These are phyloP conservation scores for Apiospora kogelbergensis DNA, from an alignment of 2,329 filamentous ascomycete species.

Conservation along the genomic window DNA sequence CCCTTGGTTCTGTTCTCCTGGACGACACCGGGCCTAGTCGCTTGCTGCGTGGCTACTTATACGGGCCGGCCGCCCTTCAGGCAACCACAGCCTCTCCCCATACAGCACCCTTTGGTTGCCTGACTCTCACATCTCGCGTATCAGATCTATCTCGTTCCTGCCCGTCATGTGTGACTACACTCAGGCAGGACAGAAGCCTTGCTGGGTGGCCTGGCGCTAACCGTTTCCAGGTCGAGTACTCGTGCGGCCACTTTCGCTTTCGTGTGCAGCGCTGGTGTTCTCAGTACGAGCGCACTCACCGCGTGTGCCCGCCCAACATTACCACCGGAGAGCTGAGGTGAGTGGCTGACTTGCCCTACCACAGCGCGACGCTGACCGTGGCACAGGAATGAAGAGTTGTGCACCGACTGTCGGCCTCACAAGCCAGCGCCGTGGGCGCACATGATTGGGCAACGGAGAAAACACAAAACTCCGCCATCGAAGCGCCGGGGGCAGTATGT, in stretches of 20 bases:
- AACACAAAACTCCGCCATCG: constrained; percentile 7
- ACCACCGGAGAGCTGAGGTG: too few relatives aligned
- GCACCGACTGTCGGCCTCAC: constrained; percentile 31
- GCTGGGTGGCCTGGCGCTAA: background rate
- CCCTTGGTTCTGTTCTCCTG: background rate
- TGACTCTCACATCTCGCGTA: background rate
- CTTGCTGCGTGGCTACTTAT: background rate
- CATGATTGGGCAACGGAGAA: constrained; percentile 26
- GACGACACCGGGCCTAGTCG: background rate
- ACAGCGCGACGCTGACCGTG: constrained; percentile 3
- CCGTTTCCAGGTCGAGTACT: constrained; percentile 29
- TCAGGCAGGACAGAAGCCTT: background rate
- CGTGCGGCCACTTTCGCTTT: constrained; percentile 31
- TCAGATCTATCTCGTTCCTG: background rate
- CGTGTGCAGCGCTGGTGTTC: too few relatives aligned
- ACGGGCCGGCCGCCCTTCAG: background rate
- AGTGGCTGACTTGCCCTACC: background rate
- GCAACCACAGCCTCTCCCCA: background rate
- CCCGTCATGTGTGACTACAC: background rate
- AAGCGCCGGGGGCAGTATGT: constrained; percentile 25
- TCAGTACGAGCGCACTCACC: too few relatives aligned
- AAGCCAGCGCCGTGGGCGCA: constrained; percentile 30
- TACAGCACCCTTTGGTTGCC: background rate
- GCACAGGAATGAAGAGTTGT: constrained; percentile 30
- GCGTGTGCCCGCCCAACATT: too few relatives aligned